Evolutionary conservation across 306 rosid genomes (phyloP), one percentile per base, ranked within the genome.

Genomic region (Carpinus fangiana): DNA sequence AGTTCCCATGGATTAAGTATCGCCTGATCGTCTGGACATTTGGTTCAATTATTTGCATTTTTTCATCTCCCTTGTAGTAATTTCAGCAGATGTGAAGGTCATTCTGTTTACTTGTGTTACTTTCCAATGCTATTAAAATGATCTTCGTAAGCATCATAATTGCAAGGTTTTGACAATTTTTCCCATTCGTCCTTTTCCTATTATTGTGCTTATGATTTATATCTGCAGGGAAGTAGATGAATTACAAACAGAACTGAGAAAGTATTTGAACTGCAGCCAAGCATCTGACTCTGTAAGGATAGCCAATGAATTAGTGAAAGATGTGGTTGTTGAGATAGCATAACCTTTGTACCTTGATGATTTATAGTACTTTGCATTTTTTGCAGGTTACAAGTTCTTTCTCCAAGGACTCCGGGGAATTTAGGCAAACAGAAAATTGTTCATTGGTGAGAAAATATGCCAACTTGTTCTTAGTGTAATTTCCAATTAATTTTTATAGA

Each of bases 141-240:
- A 23, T 67, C n/a, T 67, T 20, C 56, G 6, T 17, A 51, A 4
- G 51, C 80, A 21, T 23, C 54, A 45, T 56, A 46, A 43, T 69
- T 17, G 5, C 43, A 45, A 51, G 26, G 62, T n/a, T 41, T 70
- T 74, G 79, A 79, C 45, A 74, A 12, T 57, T 73, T 76, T 68
- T 18, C 72, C 81, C 57, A 36, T 71, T 80, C 53, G 50, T 74
- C 31, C 43, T 16, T 61, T 66, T 66, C 28, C 34, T 47, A 68
- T 34, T 65, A 21, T 56, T 10, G 13, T 57, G 64, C 9, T 57
- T 64, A 34, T 80, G 82, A 61, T 74, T 80, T 77, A 78, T 78
- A 62, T 74, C 51, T 84, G 88, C 91, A 93, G 98, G 73, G 90
- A 88, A 67, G 90, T 89, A 55, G 90, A 84, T 73, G 86, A 78